A percentile compares a stretch with the other conserved stretches of the same genome.
Evolutionary conservation across 106 monocot genomes (phyloP).

Genomic region (Cymbidium sinense): DNA sequence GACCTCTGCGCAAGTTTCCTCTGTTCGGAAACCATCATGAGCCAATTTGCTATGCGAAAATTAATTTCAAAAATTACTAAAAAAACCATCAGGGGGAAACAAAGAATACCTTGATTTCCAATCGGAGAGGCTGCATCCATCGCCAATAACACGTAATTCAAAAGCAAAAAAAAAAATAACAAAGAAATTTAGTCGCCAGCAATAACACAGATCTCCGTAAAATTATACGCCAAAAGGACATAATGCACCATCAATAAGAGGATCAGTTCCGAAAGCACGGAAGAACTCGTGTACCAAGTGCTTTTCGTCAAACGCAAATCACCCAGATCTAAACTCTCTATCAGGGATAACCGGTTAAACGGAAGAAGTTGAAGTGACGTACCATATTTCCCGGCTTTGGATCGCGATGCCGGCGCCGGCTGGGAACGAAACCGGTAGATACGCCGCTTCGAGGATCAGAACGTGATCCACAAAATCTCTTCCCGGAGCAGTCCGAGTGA

Average conservation of each 20-base stretch:
- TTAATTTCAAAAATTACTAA: conserved; percentile 8
- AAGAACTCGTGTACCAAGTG: background rate
- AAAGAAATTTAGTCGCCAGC: background rate
- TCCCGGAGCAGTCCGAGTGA: background rate
- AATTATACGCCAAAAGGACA: background rate
- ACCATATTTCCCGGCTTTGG: background rate
- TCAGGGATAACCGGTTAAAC: background rate
- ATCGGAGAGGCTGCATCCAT: conserved; percentile 62
- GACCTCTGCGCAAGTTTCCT: conserved; percentile 73
- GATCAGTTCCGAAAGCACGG: background rate
- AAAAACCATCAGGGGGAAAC: background rate
- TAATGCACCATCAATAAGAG: background rate
- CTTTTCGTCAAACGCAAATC: background rate
- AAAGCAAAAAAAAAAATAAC: background rate
- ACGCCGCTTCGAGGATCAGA: background rate
- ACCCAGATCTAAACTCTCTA: background rate
- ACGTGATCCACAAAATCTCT: background rate
- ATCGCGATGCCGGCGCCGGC: background rate
- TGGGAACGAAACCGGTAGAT: background rate
- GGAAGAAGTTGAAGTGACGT: background rate
- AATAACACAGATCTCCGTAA: background rate
- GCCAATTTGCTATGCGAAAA: background rate
- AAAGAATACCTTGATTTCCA: conserved; percentile 67
- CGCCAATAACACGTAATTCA: background rate
- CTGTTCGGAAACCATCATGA: conserved; percentile 23